Evolutionary conservation across 2,329 filamentous ascomycete species (phyloP).

Genomic region (Blumeria hordei): DNA sequence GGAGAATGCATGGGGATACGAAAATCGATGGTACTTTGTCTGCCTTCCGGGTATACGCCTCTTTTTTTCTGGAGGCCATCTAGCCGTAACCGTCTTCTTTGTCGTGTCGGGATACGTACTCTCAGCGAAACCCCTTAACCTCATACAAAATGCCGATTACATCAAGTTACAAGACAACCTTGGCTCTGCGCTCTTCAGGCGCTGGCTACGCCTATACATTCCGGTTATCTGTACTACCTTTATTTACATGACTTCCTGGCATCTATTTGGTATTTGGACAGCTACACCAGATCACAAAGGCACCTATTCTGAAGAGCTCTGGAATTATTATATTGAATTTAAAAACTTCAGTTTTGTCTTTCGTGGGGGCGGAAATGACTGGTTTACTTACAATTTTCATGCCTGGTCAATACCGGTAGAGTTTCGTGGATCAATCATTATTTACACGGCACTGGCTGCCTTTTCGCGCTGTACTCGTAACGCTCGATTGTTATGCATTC

Average conservation of each 20-base stretch:
- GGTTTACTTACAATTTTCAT: constrained; percentile 33
- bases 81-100: constrained; percentile 28
- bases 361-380: constrained; percentile 26
- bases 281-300: constrained; percentile 4
- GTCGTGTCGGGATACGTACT: constrained; percentile 25
- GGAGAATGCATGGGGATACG: constrained; percentile 13
- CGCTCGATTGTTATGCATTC: constrained; percentile 28
- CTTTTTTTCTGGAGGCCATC: constrained; percentile 36
- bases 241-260: constrained; percentile 11
- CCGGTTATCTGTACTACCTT: constrained; percentile 22
- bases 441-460: constrained; percentile 29
- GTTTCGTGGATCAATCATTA: constrained; percentile 35
- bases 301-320: constrained; percentile 8
- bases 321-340: constrained; percentile 21
- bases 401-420: constrained; percentile 36
- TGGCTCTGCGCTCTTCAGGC: constrained; percentile 22
- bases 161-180: constrained; percentile 18
- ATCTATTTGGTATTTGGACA: constrained; percentile 10
- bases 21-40: constrained; percentile 16
- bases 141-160: constrained; percentile 17
- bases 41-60: constrained; percentile 31
- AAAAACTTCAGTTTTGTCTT: constrained; percentile 49
- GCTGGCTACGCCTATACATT: constrained; percentile 21
- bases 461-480: constrained; percentile 29
- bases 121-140: constrained; percentile 19